Percentiles rank a stretch among this genome's conserved stretches.
These are phyloP conservation scores for Neurospora tetrasperma DNA, from an alignment of 495 filamentous ascomycete species.

Conservation along the genomic window DNA sequence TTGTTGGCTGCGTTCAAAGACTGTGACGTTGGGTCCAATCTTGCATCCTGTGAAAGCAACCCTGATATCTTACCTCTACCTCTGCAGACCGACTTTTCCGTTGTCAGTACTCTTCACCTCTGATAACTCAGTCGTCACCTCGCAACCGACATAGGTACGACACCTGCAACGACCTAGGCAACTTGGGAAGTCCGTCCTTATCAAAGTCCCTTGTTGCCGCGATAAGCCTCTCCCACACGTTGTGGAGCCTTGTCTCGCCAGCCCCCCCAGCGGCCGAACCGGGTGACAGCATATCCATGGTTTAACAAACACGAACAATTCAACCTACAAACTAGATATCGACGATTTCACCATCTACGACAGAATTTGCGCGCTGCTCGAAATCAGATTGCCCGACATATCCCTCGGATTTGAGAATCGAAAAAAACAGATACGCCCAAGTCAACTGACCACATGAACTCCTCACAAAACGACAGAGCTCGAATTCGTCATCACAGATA, in stretches of 20 bases:
- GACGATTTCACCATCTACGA: background rate
- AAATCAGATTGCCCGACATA: background rate
- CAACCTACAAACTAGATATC: background rate
- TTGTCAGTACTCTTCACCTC: background rate
- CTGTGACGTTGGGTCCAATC: background rate
- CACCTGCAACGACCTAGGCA: too few relatives aligned
- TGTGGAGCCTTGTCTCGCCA: background rate
- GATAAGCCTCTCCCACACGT: background rate
- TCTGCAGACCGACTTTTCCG: background rate
- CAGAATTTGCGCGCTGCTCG: background rate
- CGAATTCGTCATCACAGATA: background rate
- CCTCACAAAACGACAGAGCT: background rate
- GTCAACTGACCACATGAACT: background rate
- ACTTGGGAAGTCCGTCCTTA: background rate
- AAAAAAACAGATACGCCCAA: background rate
- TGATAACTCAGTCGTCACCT: background rate
- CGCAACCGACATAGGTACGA: background rate
- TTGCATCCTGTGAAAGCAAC: background rate
- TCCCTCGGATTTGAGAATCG: background rate
- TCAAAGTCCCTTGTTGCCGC: background rate
- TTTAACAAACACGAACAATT: background rate
- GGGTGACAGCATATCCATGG: background rate
- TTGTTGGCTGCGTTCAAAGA: background rate
- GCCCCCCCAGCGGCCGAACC: background rate
- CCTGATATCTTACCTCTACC: background rate